Evolutionary conservation across 148 eudicot species (phyloP).

Genomic region (Persicaria tinctoria): DNA sequence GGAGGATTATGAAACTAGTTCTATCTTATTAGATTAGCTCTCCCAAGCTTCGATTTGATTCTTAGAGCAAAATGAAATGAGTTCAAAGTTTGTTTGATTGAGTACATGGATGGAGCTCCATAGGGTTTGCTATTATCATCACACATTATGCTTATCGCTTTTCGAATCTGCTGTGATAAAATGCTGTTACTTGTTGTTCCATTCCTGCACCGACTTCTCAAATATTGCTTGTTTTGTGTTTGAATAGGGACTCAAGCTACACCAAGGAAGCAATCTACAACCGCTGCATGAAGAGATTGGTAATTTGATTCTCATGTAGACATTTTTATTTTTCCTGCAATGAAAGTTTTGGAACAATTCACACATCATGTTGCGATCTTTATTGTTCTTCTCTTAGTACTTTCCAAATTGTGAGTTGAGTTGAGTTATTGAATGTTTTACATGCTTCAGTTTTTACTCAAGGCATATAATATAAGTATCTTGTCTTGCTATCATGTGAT

Average conservation of each 20-base stretch:
- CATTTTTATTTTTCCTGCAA: background rate
- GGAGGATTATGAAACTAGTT: no score
- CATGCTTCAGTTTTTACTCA: background rate
- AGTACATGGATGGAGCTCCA: background rate
- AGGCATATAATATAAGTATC: background rate
- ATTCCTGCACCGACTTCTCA: background rate
- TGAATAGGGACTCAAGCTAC: slow-evolving; percentile 69
- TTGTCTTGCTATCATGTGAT: background rate
- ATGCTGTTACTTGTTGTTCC: background rate
- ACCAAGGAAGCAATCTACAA: slow-evolving; percentile 66
- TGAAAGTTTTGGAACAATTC: background rate
- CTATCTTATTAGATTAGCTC: no score
- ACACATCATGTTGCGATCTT: background rate
- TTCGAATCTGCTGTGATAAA: background rate
- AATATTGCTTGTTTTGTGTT: background rate
- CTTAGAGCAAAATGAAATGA: background rate
- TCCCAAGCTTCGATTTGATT: no score
- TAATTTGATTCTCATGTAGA: background rate
- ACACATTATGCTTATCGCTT: background rate
- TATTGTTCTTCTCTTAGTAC: background rate
- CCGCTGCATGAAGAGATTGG: slow-evolving; percentile 31
- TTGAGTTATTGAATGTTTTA: background rate
- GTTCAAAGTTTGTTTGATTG: background rate
- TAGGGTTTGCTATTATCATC: background rate
- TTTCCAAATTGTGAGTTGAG: background rate